Evolutionary conservation across 164 flowering plant genomes (phyloP), one percentile per base, ranked within the genome.

Genomic region (Piper longum): DNA sequence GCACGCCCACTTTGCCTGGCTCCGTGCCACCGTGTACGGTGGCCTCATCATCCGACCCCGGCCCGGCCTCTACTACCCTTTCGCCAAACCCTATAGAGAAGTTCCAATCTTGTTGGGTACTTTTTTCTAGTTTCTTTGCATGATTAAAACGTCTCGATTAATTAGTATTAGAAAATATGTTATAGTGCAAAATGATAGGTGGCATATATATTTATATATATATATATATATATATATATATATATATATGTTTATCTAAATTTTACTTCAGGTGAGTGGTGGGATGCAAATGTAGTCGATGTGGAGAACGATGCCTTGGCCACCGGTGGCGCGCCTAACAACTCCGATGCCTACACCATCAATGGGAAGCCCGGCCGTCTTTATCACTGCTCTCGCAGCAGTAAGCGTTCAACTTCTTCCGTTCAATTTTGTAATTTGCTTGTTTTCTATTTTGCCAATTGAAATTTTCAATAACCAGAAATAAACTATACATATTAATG

Each of bases 321-420:
- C 12, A 61, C 45, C 4, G 91, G 93, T 0, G 67, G 17, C 0
- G 67, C 69, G 14, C 82, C 86, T 1, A 69, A 67, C 18, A 66
- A 0, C 36, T 85, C 95, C n/a, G 76, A 85, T 48, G 95, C 95
- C 56, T 88, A 40, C 74, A 85, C 91, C 57, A 84, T 89, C 61
- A 89, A 89, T 16, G 93, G 96, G 19, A 63, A 17, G 26, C 87
- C 91, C 7, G 93, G 96, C 0, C 78, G 80, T 69, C 80, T 79
- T 52, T 84, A 82, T 56, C 62, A 67, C 0, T 89, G 96, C 71
- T 78, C 87, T 59, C 13, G 61, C 60, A 71, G 73, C 2, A 16
- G 91, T 83, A 75, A 73, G 80, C 52, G 14, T 5, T 48, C 11
- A 44, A 44, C 36, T 26, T 26, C 36, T 26, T 26, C 36, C 36